Base-by-base conservation (phyloP, 352 stramenopile species). In the Phytophthora multivora region DNA sequence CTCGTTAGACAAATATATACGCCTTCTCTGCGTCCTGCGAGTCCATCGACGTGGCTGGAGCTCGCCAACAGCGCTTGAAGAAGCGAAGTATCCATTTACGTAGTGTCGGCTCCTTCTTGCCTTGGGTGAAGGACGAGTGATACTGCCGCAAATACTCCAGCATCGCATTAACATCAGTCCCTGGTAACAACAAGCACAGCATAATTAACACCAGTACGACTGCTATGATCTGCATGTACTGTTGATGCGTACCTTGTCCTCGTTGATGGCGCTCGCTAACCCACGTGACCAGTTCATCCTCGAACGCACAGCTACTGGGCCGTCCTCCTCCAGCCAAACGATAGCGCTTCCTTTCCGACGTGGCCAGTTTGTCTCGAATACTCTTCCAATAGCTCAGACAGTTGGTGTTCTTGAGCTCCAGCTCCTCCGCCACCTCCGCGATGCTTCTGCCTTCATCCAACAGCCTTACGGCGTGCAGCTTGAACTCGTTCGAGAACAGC, bases 51-150 rank as follows among this genome's bases (percentile, higher is more conserved):
- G 59, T 55, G 0, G 64, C 67, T 35, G 75, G 75, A 28, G 64
- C 63, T 47, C 73, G 70, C 69, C 78, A 88, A 45, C 83, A 91
- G 7, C 83, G 81, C 63, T 93, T 88, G 56, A 93, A 93, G 45
- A 93, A 93, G 43, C 84, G 82, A 19, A 93, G 51, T 16, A 93
- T 90, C 84, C 84, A 91, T 45, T 91, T 90, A 54, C 84, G 79
- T 49, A 93, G 66, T 19, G 81, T 91, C 18, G 81, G 68, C 63
- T 93, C 84, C 46, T 91, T 93, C 68, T 93, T 90, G 10, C 84
- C 84, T n/a, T 84, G 77, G 2, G 81, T 89, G 50, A 93, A 93
- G 7, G 71, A 73, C 23, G 84, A 51, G 28, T 91, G 84, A 48
- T 73, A 78, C 54, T 87, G 70, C 28, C 61, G 71, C 69, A 93